Base-by-base conservation (phyloP, 2,329 filamentous ascomycete species). In the Hawksworthiomyces lignivorus region DNA sequence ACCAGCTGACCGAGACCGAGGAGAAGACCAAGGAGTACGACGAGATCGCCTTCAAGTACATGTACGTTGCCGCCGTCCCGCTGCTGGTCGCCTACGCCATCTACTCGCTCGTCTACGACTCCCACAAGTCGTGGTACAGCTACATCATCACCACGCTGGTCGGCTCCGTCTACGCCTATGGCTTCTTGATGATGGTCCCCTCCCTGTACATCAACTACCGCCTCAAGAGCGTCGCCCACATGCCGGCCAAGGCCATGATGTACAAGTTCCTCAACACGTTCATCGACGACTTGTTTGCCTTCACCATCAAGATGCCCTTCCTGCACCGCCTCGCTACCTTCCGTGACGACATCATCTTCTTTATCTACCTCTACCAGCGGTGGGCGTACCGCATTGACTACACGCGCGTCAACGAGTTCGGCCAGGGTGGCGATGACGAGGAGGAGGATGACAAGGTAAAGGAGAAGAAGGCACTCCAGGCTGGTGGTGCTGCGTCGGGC, bases 181-280 rank as follows among this genome's bases (percentile, higher is more conserved):
- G 92, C 5, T 98, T 98, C 73, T 69, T 98, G 48, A 95, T 98
- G 88, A 98, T 98, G 92, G 84, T 98, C 8, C 92, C 92, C 12
- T 84, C 81, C 46, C 72, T 98, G 26, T 98, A 97, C 70, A 98
- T 98, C 78, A 98, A 98, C 74, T 98, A 98, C 71, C 82, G 90
- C 11, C 78, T 98, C 52, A 95, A 90, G 74, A 84, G 81, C 52
- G 87, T 97, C 26, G 92, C 92, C 10, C 92, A 98, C 66, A 95
- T 98, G 90, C 89, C 92, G 2, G 87, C 75, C 52, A 90, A 87
- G 67, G 88, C 92, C 36, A 92, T 98, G 87, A 90, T 82, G 62
- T 96, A 96, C 76, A 96, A 97, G 68, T 95, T 95, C 66, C 70
- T 97, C 51, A 96, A 97, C 69, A 97, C 92, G 5, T 98, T 98